Evolutionary conservation across 1,139 yeast species (phyloP).

Genomic region (Zygoascus sp.): DNA sequence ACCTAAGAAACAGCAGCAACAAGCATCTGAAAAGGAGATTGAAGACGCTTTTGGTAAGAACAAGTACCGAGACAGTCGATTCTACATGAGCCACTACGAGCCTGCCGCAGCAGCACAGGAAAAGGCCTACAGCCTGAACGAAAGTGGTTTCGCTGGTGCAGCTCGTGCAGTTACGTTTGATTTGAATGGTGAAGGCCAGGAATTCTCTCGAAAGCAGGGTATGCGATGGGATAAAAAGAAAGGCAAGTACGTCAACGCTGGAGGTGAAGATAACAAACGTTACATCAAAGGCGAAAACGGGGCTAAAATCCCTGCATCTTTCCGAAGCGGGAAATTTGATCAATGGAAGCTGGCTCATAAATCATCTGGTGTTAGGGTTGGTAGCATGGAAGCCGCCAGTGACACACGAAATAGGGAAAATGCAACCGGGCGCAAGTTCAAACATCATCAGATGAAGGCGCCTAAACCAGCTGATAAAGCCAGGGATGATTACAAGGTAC

Average conservation of each 20-base stretch:
- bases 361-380: slow-evolving; percentile 46
- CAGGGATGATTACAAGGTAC: slow-evolving; percentile 81
- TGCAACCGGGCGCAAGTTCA: slow-evolving; percentile 42
- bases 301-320: slow-evolving; percentile 86
- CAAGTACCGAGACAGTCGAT: slow-evolving; percentile 72
- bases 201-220: slow-evolving; percentile 56
- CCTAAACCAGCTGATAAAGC: slow-evolving; percentile 86
- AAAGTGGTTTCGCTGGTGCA: slow-evolving; percentile 64
- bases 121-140: slow-evolving; percentile 57
- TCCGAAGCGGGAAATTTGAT: slow-evolving; percentile 85
- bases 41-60: slow-evolving; percentile 25
- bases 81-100: slow-evolving; percentile 86
- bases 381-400: slow-evolving; percentile 44
- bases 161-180: slow-evolving; percentile 86
- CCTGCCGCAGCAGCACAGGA: slow-evolving; percentile 79
- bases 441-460: slow-evolving; percentile 70
- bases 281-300: slow-evolving; percentile 95
- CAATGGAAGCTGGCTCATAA: slow-evolving; percentile 81
- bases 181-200: slow-evolving; percentile 63
- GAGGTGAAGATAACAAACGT: slow-evolving; percentile 61
- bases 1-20: slow-evolving; percentile 17
- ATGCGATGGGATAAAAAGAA: slow-evolving; percentile 94
- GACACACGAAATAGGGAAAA: slow-evolving; percentile 28
- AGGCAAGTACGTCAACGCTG: slow-evolving; percentile 81
- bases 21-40: slow-evolving; percentile 32